A percentile compares a stretch with the other conserved stretches of the same genome.
These are phyloP conservation scores for Colletotrichum somersetense DNA, from an alignment of 2,329 filamentous ascomycete species.

Conservation along the genomic window DNA sequence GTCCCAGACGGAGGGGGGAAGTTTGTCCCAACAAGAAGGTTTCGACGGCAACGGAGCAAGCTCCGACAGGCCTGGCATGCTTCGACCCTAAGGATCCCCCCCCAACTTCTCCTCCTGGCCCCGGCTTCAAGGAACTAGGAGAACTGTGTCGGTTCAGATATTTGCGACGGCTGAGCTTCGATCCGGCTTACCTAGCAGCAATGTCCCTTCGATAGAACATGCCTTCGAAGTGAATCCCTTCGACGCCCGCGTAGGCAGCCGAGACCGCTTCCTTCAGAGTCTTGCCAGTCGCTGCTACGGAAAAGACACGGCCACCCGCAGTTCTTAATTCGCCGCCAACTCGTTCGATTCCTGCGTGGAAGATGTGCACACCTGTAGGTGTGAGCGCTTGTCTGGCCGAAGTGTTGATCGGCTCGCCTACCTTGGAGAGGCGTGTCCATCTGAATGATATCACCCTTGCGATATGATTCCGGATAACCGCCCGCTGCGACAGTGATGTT, in stretches of 20 bases:
- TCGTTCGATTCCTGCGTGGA: constrained; percentile 90
- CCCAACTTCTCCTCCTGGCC: constrained; percentile 13
- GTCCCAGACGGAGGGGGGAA: not conserved
- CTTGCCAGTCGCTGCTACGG: constrained; percentile 80
- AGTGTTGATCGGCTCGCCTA: too few species aligned
- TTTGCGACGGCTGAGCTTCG: not conserved
- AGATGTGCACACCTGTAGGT: constrained; percentile 72
- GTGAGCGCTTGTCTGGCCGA: too few species aligned
- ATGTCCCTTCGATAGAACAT: constrained; percentile 97
- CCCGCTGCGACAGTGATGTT: constrained; percentile 95
- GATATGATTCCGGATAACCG: constrained; percentile 88
- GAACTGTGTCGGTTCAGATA: not conserved
- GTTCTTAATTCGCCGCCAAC: constrained; percentile 76
- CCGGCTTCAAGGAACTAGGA: constrained; percentile 1
- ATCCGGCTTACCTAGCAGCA: constrained; percentile 58
- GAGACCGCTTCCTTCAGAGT: constrained; percentile 86
- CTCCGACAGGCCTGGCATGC: not conserved
- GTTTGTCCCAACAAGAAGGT: constrained; percentile 1
- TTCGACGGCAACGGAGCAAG: constrained; percentile 5
- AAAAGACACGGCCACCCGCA: constrained; percentile 91
- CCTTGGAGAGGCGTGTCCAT: constrained; percentile 54
- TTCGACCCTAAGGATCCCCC: not conserved
- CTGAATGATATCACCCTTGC: constrained; percentile 76
- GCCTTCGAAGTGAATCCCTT: constrained; percentile 83
- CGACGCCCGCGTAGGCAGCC: constrained; percentile 87